These are phyloP conservation scores for Apiospora koreana DNA, from an alignment of 2,329 filamentous ascomycete species.

Conservation along the genomic window DNA sequence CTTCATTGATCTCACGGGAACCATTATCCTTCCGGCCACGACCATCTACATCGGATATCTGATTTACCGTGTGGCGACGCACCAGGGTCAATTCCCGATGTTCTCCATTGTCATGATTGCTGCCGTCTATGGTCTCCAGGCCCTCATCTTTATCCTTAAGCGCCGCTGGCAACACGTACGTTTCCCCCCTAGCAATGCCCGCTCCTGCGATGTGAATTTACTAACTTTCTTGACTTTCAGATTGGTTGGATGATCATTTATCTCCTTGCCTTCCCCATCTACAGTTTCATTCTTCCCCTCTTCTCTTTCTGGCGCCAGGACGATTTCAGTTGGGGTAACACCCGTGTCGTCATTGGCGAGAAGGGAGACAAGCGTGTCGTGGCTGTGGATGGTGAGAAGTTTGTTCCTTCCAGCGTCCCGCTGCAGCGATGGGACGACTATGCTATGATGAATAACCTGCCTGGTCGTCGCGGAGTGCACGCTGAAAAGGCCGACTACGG, in stretches of 20 bases:
- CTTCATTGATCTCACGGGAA: slow-evolving; percentile 90
- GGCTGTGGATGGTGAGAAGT: slow-evolving; percentile 79
- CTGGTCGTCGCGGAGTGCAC: slow-evolving; percentile 78
- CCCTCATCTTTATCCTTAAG: slow-evolving; percentile 94
- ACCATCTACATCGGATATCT: slow-evolving; percentile 85
- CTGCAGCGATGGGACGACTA: slow-evolving; percentile 98
- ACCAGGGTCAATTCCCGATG: slow-evolving; percentile 74
- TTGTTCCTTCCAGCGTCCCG: slow-evolving; percentile 90
- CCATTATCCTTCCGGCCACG: slow-evolving; percentile 87
- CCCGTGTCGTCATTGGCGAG: slow-evolving; percentile 93
- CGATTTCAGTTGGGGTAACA: slow-evolving; percentile 99
- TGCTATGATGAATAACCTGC: slow-evolving; percentile 80
- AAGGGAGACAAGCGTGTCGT: slow-evolving; percentile 90
- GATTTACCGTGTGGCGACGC: slow-evolving; percentile 73
- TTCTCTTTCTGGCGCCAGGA: slow-evolving; percentile 99
- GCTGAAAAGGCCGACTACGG: slow-evolving; percentile 64
- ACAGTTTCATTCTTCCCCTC: slow-evolving; percentile 84
- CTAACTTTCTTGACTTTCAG: slow-evolving; percentile 47
- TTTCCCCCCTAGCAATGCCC: neutral
- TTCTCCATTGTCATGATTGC: slow-evolving; percentile 89
- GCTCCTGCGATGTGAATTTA: neutral
- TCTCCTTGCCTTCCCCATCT: slow-evolving; percentile 91
- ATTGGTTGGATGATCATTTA: slow-evolving; percentile 99
- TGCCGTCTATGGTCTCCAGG: slow-evolving; percentile 92
- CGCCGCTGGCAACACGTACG: slow-evolving; percentile 76